Percentiles rank a stretch among this genome's conserved stretches.
phyloP scores from a whole-genome alignment of 768 basidiomycete species.

The Trametes punicea region DNA sequence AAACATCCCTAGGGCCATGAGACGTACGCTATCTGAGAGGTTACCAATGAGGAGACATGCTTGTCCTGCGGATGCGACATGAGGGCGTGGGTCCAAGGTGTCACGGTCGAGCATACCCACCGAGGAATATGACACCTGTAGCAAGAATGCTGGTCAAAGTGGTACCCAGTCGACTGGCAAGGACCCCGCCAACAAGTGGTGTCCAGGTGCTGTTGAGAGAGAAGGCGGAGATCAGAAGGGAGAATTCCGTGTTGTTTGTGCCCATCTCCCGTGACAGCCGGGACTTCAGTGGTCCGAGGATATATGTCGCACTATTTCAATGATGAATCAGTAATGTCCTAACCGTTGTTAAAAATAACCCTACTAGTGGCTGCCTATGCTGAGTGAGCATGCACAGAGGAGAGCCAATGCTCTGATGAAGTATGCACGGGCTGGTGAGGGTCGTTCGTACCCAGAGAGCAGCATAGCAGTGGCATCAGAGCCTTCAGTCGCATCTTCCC shows the following conservation, averaged over 20 bases:
- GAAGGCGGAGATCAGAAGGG: constrained; percentile 71
- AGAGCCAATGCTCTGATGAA: constrained; percentile 59
- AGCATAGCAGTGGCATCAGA: not conserved
- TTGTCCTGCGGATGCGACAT: constrained; percentile 48
- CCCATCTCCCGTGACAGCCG: constrained; percentile 64
- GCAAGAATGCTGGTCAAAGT: constrained; percentile 70
- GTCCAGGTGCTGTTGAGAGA: constrained; percentile 77
- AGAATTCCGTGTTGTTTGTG: constrained; percentile 75
- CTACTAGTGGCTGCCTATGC: constrained; percentile 76
- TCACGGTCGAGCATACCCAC: constrained; percentile 30
- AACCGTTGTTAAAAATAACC: constrained; percentile 22
- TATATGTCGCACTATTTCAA: constrained; percentile 56
- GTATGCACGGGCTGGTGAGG: constrained; percentile 33
- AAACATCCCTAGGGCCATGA: constrained; percentile 76
- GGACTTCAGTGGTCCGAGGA: constrained; percentile 77
- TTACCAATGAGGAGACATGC: constrained; percentile 65
- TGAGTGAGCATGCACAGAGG: constrained; percentile 68
- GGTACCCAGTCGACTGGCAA: constrained; percentile 69
- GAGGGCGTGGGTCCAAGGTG: not conserved
- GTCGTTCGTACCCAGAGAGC: not conserved
- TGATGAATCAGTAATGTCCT: not conserved
- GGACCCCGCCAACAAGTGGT: constrained; percentile 71
- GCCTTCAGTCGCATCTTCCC: not conserved
- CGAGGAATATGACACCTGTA: constrained; percentile 66
- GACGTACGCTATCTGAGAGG: constrained; percentile 51